Evolutionary conservation across 2,329 filamentous ascomycete genomes (phyloP).

Genomic region (Drechslera avenae): DNA sequence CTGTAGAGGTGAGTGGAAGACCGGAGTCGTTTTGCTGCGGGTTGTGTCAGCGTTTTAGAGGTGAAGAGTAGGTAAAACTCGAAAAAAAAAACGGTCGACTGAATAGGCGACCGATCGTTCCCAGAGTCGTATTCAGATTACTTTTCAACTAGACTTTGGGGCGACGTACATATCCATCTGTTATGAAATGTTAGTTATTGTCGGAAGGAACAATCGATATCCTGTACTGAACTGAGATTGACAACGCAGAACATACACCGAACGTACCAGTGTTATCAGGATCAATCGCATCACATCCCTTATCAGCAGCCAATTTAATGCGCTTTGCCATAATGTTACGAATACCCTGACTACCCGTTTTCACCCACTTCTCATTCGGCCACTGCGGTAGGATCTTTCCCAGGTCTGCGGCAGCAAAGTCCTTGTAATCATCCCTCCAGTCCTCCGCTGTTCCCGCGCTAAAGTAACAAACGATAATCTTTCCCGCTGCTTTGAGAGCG

Average conservation of each 20-base stretch:
- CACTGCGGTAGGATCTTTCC: constrained; percentile 38
- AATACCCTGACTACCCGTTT: constrained; percentile 28
- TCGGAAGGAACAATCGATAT: no score
- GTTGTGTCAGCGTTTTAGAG: constrained; percentile 10
- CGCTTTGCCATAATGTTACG: constrained; percentile 38
- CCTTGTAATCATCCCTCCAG: constrained; percentile 36
- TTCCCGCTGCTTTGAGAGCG: constrained; percentile 30
- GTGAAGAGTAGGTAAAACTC: no score
- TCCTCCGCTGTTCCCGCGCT: constrained; percentile 39
- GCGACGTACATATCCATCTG: constrained; percentile 28
- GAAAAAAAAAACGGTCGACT: no score
- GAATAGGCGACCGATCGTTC: no score
- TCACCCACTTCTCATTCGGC: constrained; percentile 41
- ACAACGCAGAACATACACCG: no score
- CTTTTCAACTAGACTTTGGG: no score
- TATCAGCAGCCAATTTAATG: constrained; percentile 36
- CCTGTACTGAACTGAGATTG: no score
- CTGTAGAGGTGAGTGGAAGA: constrained; percentile 27
- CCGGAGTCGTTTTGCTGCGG: constrained; percentile 40
- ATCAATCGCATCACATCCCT: constrained; percentile 42
- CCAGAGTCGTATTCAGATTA: no score
- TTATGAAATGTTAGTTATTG: no score
- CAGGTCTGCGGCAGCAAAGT: constrained; percentile 30
- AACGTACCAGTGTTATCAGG: constrained; percentile 32
- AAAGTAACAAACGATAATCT: constrained; percentile 42